Evolutionary conservation across 352 stramenopile genomes (phyloP), one percentile per base, ranked within the genome.

Genomic region (Phytophthora syringae): DNA sequence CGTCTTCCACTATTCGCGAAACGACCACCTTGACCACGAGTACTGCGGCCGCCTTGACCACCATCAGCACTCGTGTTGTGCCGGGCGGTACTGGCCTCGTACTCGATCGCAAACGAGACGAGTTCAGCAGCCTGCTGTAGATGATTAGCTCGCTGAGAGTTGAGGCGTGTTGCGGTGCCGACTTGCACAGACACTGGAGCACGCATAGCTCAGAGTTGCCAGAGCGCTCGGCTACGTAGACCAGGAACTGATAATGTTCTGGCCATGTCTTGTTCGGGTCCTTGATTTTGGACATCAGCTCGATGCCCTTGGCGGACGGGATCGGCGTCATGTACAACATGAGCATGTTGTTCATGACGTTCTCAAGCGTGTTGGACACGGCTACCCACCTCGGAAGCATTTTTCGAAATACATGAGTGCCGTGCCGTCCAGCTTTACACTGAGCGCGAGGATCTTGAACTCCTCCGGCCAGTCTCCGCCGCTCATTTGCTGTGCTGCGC

Each of bases 271-370:
- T 60, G 32, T 21, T 60, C 2, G 3, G 20, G 16, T 49, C 21
- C 25, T 57, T 67, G 7, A 52, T 28, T 24, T 32, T 37, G 11
- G 24, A 25, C 51, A 67, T 67, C 10, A 52, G 11, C n/a, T 64
- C 27, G 11, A 64, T 64, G 7, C 36, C 25, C 30, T 52, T 65
- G 1, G 36, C 15, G 0, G 27, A 52, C 11, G 47, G 49, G 13
- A 48, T 43, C 16, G 25, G 18, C 11, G 40, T 59, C 48, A 54
- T 49, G 48, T 59, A 54, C 7, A 59, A 49, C 40, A 53, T 43
- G 3, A 66, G 30, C 58, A 66, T 66, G 27, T 16, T 66, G 58
- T 59, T 54, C 48, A 67, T 60, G 1, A 61, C 40, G 42, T 49
- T 36, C 44, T 60, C 50, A 4, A 60, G 30, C 16, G 49, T 60